phyloP scores from a whole-genome alignment of 306 rosid species.

The Vigna nakashimae region DNA sequence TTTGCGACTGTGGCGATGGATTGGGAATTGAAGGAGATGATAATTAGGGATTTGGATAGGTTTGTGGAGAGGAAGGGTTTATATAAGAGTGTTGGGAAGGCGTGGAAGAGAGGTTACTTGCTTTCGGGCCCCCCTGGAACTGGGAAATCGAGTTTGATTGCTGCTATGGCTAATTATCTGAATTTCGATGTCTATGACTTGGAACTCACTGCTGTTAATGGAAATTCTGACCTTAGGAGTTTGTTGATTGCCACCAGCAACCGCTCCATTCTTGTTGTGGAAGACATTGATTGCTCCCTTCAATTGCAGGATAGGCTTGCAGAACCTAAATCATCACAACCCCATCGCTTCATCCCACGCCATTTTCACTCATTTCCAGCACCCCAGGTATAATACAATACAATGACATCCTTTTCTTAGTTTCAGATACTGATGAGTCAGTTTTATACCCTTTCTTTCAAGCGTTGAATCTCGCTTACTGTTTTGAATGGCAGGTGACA shows the following conservation, averaged over 20 bases:
- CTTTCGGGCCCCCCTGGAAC: slow-evolving; percentile 52
- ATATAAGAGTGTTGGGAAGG: slow-evolving; percentile 51
- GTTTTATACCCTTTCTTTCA: too few relatives aligned
- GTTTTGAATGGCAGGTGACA: slow-evolving; percentile 37
- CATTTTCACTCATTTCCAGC: not conserved
- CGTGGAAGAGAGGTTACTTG: slow-evolving; percentile 55
- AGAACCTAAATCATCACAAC: not conserved
- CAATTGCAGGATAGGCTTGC: slow-evolving; percentile 23
- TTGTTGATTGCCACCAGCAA: slow-evolving; percentile 37
- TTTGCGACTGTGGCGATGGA: slow-evolving; percentile 51
- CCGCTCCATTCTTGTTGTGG: slow-evolving; percentile 46
- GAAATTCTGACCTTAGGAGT: slow-evolving; percentile 44
- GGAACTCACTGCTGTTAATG: slow-evolving; percentile 40
- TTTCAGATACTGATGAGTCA: too few relatives aligned
- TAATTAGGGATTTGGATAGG: slow-evolving; percentile 42
- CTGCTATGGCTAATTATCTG: slow-evolving; percentile 50
- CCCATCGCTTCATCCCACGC: not conserved
- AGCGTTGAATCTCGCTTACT: too few relatives aligned
- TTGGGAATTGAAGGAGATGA: slow-evolving; percentile 36
- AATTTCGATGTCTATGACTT: slow-evolving; percentile 49
- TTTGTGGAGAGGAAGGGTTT: slow-evolving; percentile 44
- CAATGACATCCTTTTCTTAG: too few relatives aligned
- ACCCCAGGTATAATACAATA: slow-evolving; percentile 18
- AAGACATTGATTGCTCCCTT: slow-evolving; percentile 49
- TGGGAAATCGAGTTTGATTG: slow-evolving; percentile 52